Evolutionary conservation across 1,284 basidiomycete species (phyloP), one percentile per base, ranked within the genome.

Genomic region (Singerocomus rubriflavus): DNA sequence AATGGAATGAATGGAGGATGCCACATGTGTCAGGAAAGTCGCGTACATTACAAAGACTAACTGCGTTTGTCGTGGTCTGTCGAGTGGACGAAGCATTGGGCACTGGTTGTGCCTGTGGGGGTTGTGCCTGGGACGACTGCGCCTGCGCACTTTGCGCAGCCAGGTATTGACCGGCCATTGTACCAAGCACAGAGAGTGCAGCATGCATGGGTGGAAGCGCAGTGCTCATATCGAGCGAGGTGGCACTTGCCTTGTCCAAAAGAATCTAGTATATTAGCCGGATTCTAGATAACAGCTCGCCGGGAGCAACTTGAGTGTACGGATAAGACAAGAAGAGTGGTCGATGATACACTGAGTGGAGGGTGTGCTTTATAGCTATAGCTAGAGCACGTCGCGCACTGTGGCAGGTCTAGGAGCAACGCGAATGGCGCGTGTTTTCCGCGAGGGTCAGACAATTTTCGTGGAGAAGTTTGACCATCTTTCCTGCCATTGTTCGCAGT

Each of bases 161-260:
- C 36, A 76, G 68, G 59, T 78, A 78, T 53, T 73, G 73, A 50
- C 72, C 71, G 16, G 78, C 75, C 54, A 78, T 67, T 5, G 77
- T 73, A 35, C 76, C 73, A 33, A 81, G 70, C 52, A 80, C 66
- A 37, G 79, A 79, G 49, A 81, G 65, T 26, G 79, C 77, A 21
- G 76, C 63, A 33, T 79, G 78, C 62, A 81, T 72, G 56, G 77
- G 65, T 10, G 68, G 67, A 48, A 69, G 61, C 37, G 65, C 8
- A 17, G 57, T 42, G 47, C 72, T 67, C 76, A 80, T 79, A 45
- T 59, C 56, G 59, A 44, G 46, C 53, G 26, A 46, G 42, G 29
- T 26, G 35, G 26, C 25, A 12, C 31, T 17, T 27, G 54, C 46
- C 44, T 56, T 45, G 46, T 50, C 33, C 16, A 34, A 52, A 54